Base-by-base conservation (phyloP, 257 asterid species). In the Eustoma russellianum region DNA sequence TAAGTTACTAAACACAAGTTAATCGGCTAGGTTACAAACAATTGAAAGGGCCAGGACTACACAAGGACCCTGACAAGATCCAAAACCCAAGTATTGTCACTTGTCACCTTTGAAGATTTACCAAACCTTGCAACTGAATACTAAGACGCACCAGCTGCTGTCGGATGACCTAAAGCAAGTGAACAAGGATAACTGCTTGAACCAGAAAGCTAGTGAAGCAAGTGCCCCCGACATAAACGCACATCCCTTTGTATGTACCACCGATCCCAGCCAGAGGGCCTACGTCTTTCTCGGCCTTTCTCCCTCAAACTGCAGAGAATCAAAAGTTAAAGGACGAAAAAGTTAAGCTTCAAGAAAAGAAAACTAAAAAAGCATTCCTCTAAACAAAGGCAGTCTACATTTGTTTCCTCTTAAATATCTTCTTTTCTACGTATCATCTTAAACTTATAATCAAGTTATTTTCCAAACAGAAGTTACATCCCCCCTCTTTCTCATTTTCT, bases 221-320 rank as follows among this genome's bases (percentile, higher is more conserved):
- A 38, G 43, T 38, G 7, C 7, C 43, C 9, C 43, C 30, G n/a
- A 24, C 30, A 24, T 24, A 24, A 24, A 24, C 1, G 12, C 12
- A 8, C 43, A 11, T 38, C 12, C 12, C 12, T 4, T 2, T 7
- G n/a, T n/a, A 11, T 38, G 43, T 10, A 53, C 65, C 60, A 91
- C 46, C 85, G 83, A 71, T 91, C 98, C 98, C 98, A 87, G 56
- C 96, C 96, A 61, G 96, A 86, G 41, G 92, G 94, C 63, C 94
- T 80, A 71, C 96, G 74, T 64, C n/a, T n/a, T n/a, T n/a, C n/a
- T n/a, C 98, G 82, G 11, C 74, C 52, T 69, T 70, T 78, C 52
- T 84, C 95, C 67, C 83, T 80, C 63, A 75, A 74, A 58, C 59
- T 66, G 65, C 57, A 66, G 56, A 40, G 35, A 61, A 40, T 45